Percentiles rank a stretch among this genome's conserved stretches.
Evolutionary conservation across 345 rosid genomes (phyloP).

Genomic region (Brassica rapa): DNA sequence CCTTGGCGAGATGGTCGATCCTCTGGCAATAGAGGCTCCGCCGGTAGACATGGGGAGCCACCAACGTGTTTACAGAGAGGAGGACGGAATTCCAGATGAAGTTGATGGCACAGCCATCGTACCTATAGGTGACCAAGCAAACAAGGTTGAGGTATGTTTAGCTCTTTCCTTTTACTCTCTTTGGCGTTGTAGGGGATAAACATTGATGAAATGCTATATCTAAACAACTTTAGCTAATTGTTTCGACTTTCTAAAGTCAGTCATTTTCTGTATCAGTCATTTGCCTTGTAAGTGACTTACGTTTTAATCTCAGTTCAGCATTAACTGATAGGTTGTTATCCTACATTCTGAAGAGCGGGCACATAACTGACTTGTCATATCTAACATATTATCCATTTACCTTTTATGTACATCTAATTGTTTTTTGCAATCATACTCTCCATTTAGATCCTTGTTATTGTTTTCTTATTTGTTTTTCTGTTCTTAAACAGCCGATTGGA

Average conservation of each 20-base stretch:
- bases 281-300: neutral
- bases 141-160: slow-evolving; percentile 68
- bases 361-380: neutral
- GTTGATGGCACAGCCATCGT: slow-evolving; percentile 78
- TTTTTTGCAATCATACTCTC: neutral
- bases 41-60: slow-evolving; percentile 11
- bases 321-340: neutral
- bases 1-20: slow-evolving; percentile 76
- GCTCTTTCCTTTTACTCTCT: slow-evolving; percentile 10
- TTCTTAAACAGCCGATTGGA: slow-evolving; percentile 74
- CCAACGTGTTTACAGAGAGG: neutral
- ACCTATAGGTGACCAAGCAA: slow-evolving; percentile 64
- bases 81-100: slow-evolving; percentile 47
- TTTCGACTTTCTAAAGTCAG: neutral
- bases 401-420: neutral
- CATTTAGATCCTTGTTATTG: slow-evolving; percentile 10
- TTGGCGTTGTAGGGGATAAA: slow-evolving; percentile 14
- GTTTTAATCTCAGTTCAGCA: neutral
- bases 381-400: neutral
- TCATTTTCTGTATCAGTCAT: neutral
- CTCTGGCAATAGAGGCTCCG: slow-evolving; percentile 87
- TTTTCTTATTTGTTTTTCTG: slow-evolving; percentile 23
- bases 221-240: neutral
- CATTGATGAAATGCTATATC: neutral
- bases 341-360: neutral